Base-by-base conservation (phyloP, 2,329 filamentous ascomycete species). In the Sclerotinia spermophila region DNA sequence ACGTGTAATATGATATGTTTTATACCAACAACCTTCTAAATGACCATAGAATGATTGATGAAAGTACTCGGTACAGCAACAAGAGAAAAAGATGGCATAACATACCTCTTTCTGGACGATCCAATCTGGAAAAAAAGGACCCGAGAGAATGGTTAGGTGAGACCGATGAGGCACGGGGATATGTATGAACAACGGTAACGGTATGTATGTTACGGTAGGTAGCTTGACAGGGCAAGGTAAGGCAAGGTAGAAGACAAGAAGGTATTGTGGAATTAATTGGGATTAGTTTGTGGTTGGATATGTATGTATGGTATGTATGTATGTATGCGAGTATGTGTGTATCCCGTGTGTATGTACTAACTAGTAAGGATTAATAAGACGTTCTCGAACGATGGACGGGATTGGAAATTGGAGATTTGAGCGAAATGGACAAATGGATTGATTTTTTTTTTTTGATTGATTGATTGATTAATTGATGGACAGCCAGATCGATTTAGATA, bases 151-250 rank as follows among this genome's bases (percentile, higher is more conserved):
- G 42, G 60, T 38, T 27, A 38, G 38, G 44, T 40, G 24, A 65
- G 61, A 27, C 61, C 30, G 13, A 51, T 38, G 44, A 51, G 44
- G 44, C 61, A 65, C 61, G 24, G 30, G 30, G 42, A 17, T 45
- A n/a, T 45, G 60, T 48, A 35, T 38, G 30, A 64, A 48, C 21
- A 48, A 64, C 30, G 30, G 42, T n/a, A 35, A 59, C 56, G 33
- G 35, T 15, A n/a, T 53, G n/a, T 53, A 53, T 38, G 44, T 48
- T 64, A 64, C 30, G 13, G 44, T 64, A 64, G 13, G 44, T 64
- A 64, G 21, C 44, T 64, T 65, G 44, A n/a, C 61, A 65, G 30
- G 61, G 61, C 30, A 38, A 38, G 48, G n/a, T 15, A 27, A n/a
- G n/a, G 27, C 48, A 53, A 51, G 48, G 48, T 53, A 27, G 48